Conservation (phyloP, 495 filamentous ascomycete species). For the Alectoria sarmentosa region DNA sequence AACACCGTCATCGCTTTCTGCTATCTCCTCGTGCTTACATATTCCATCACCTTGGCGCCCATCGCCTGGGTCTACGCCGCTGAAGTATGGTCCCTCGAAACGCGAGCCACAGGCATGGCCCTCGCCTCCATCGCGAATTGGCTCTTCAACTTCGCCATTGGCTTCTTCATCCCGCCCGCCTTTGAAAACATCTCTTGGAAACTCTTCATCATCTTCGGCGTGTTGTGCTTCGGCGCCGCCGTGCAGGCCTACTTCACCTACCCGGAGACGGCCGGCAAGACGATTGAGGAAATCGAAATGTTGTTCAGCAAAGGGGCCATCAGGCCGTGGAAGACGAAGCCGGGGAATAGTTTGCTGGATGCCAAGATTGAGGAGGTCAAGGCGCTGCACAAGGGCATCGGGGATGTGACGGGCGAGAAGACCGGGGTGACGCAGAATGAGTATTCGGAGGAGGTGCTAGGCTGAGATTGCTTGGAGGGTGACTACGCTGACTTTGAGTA, state of each 20-base stretch:
- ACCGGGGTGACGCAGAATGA: background rate
- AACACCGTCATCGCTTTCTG: slow-evolving; percentile 70
- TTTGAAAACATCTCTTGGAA: slow-evolving; percentile 69
- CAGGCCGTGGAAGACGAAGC: slow-evolving; percentile 53
- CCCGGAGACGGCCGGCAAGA: slow-evolving; percentile 64
- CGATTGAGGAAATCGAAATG: slow-evolving; percentile 61
- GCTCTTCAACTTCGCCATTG: slow-evolving; percentile 71
- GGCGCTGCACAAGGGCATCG: slow-evolving; percentile 14
- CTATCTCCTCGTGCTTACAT: slow-evolving; percentile 72
- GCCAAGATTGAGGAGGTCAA: slow-evolving; percentile 20
- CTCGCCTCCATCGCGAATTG: slow-evolving; percentile 63
- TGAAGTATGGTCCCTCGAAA: slow-evolving; percentile 70
- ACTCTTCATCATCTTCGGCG: slow-evolving; percentile 68
- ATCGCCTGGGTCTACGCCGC: slow-evolving; percentile 69
- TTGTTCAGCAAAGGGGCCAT: slow-evolving; percentile 52
- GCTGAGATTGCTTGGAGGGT: background rate
- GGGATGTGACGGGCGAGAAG: slow-evolving; percentile 8
- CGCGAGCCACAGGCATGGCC: slow-evolving; percentile 63
- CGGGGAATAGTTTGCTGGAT: slow-evolving; percentile 33
- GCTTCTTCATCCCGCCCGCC: slow-evolving; percentile 61
- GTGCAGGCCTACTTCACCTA: slow-evolving; percentile 61
- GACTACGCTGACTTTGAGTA: too few relatives aligned
- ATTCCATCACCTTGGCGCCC: slow-evolving; percentile 64
- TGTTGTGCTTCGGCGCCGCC: slow-evolving; percentile 56
- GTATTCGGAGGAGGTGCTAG: background rate